These are phyloP conservation scores for Penicillium sp. DNA, from an alignment of 2,329 filamentous ascomycete species.

Conservation along the genomic window DNA sequence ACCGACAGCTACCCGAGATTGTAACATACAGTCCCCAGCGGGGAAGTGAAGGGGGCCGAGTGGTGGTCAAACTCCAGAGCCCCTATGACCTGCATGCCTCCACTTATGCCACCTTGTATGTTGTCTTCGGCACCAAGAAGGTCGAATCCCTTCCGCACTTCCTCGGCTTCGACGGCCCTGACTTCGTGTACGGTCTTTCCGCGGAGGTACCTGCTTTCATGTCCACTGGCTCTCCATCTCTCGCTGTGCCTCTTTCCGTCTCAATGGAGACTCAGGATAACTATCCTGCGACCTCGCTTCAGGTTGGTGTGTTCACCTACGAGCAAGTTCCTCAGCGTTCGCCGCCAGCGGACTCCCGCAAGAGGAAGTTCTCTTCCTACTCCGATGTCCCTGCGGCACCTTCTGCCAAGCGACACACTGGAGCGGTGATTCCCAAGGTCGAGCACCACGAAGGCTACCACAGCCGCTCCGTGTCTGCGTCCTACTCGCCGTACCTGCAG, in stretches of 20 bases:
- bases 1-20: constrained; percentile 60
- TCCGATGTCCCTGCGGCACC: constrained; percentile 47
- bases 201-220: constrained; percentile 66
- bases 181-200: constrained; percentile 67
- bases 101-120: constrained; percentile 53
- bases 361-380: constrained; percentile 55
- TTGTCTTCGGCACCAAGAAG: constrained; percentile 76
- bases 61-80: constrained; percentile 70
- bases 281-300: constrained; percentile 48
- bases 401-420: constrained; percentile 48
- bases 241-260: constrained; percentile 57
- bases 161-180: constrained; percentile 54
- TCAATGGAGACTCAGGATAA: constrained; percentile 57
- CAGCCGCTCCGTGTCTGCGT: constrained; percentile 46
- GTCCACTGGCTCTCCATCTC: constrained; percentile 54
- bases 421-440: constrained; percentile 48
- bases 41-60: constrained; percentile 65
- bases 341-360: constrained; percentile 46
- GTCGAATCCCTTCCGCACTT: constrained; percentile 65
- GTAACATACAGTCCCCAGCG: constrained; percentile 66
- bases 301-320: constrained; percentile 62
- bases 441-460: constrained; percentile 52
- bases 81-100: constrained; percentile 68
- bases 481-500: constrained; percentile 51
- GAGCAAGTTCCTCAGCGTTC: constrained; percentile 46